Percentiles rank a stretch among this genome's conserved stretches.
Conservation (phyloP, 208 protist genomes). For the Crithidia acanthocephali region DNA sequence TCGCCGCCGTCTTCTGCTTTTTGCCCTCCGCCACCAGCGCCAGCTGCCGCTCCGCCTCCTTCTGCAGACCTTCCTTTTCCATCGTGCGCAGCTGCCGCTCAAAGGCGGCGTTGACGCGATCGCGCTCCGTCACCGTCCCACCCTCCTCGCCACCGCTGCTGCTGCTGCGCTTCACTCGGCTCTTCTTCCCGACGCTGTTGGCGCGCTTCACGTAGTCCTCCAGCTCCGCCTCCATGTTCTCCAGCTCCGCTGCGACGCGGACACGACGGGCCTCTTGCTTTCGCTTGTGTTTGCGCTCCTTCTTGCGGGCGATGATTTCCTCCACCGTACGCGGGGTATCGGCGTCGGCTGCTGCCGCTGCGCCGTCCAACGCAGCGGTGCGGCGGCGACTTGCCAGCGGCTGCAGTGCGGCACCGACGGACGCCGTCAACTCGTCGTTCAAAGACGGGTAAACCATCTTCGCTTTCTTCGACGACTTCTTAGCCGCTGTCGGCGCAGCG, state of each 20-base stretch:
- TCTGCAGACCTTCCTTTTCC: slow-evolving; percentile 31
- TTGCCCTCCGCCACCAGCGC: slow-evolving; percentile 1
- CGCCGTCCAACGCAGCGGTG: not conserved
- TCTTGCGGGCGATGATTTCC: slow-evolving; percentile 83
- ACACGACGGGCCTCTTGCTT: slow-evolving; percentile 62
- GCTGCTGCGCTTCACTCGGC: slow-evolving; percentile 16
- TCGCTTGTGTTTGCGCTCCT: slow-evolving; percentile 77
- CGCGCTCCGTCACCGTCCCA: slow-evolving; percentile 4
- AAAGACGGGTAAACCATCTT: slow-evolving; percentile 31
- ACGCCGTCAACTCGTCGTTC: slow-evolving; percentile 41
- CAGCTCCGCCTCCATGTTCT: slow-evolving; percentile 55
- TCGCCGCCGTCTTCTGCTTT: not conserved
- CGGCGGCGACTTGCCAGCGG: slow-evolving; percentile 3
- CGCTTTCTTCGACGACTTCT: slow-evolving; percentile 16
- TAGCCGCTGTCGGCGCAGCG: not conserved
- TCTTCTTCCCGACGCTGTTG: slow-evolving; percentile 28
- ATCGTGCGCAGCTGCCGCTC: slow-evolving; percentile 42
- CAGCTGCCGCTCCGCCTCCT: slow-evolving; percentile 17
- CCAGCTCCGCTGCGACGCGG: slow-evolving; percentile 44
- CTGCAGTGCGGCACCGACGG: slow-evolving; percentile 29
- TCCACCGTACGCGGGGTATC: slow-evolving; percentile 33
- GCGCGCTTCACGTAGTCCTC: slow-evolving; percentile 38
- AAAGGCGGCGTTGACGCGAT: slow-evolving; percentile 45
- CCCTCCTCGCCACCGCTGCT: slow-evolving; percentile 18
- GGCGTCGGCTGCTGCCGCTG: not conserved